Evolutionary conservation across 1,284 basidiomycete genomes (phyloP).

Genomic region (Moesziomyces antarcticus): DNA sequence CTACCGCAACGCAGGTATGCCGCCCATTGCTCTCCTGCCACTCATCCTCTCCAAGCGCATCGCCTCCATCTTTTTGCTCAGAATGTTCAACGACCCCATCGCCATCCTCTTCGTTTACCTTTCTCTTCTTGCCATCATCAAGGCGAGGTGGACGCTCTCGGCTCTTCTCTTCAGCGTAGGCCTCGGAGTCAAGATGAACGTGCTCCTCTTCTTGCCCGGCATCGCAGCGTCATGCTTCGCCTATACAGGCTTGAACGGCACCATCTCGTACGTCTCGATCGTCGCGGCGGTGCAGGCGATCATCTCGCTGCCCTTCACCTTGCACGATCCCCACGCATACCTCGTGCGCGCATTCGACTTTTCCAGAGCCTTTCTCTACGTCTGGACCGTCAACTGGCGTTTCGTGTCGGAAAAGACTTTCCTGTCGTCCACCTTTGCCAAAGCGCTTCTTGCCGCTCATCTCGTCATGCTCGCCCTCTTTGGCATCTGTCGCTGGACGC

Average conservation of each 20-base stretch:
- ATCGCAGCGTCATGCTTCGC: conserved; percentile 76
- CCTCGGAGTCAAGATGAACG: conserved; percentile 95
- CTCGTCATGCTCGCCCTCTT: conserved; percentile 75
- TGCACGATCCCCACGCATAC: conserved; percentile 76
- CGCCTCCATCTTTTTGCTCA: conserved; percentile 90
- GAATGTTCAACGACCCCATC: conserved; percentile 96
- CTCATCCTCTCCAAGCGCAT: conserved; percentile 89
- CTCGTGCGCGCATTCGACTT: conserved; percentile 85
- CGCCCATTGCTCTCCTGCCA: conserved; percentile 73
- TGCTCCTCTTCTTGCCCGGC: conserved; percentile 87
- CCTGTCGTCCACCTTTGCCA: conserved; percentile 76
- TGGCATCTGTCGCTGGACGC: conserved; percentile 75
- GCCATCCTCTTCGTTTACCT: conserved; percentile 74
- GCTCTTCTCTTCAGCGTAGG: conserved; percentile 81
- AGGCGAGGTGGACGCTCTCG: conserved; percentile 75
- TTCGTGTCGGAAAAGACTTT: conserved; percentile 83
- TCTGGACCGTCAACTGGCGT: conserved; percentile 99
- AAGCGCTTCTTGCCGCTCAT: conserved; percentile 77
- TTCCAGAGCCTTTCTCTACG: conserved; percentile 86
- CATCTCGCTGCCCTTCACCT: conserved; percentile 80
- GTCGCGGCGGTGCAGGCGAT: conserved; percentile 71
- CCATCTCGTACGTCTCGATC: conserved; percentile 13
- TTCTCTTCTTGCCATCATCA: conserved; percentile 71
- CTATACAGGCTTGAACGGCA: conserved; percentile 71
- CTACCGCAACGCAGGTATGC: conserved; percentile 52